Evolutionary conservation across 257 asterid genomes (phyloP).

Genomic region (Solanum chiquidenum): DNA sequence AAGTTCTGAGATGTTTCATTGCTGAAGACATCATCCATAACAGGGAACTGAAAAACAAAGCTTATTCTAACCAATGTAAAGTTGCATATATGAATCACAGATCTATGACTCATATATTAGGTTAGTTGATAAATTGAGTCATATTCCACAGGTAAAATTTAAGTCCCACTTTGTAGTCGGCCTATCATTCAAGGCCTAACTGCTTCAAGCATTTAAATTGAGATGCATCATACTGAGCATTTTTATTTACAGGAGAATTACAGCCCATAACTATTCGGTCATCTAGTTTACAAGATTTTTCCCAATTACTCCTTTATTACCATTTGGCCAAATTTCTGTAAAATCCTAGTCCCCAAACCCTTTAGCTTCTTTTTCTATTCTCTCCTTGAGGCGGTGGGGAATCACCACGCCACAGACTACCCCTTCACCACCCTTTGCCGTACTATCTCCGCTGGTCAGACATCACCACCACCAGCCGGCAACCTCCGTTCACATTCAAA

Average conservation of each 20-base stretch:
- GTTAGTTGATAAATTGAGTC: background rate
- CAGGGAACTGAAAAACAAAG: background rate
- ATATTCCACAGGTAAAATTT: background rate
- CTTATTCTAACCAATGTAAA: background rate
- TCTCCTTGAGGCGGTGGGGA: background rate
- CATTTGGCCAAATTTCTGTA: background rate
- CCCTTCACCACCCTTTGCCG: background rate
- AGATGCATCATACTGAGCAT: background rate
- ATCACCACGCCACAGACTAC: background rate
- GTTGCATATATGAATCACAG: background rate
- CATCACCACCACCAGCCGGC: background rate
- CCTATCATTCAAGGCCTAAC: background rate
- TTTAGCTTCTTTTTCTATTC: background rate
- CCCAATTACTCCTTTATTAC: background rate
- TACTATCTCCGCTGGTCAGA: background rate
- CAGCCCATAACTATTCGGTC: background rate
- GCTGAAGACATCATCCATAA: background rate
- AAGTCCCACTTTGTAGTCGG: background rate
- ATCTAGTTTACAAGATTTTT: background rate
- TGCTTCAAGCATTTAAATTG: background rate
- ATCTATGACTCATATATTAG: background rate
- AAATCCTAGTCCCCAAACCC: background rate
- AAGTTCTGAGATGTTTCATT: background rate
- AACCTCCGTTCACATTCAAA: background rate
- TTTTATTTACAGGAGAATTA: background rate